Base-by-base conservation (phyloP, 345 rosid genomes). In the Alliaria petiolata region DNA sequence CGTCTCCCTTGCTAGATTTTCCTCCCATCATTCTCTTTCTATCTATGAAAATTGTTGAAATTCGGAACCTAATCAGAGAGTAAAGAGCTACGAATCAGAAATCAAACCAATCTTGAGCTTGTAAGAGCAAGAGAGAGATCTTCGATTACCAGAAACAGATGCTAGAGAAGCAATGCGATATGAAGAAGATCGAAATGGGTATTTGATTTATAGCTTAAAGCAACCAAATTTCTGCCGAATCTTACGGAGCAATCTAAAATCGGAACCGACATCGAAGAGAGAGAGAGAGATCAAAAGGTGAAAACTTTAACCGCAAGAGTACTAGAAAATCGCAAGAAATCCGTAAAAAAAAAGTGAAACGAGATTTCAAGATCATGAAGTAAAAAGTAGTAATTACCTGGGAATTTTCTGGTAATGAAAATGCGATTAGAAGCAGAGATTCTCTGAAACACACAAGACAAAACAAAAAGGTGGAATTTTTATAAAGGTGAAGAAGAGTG, bases 11-110 rank as follows among this genome's bases (percentile, higher is more conserved):
- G 9, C 8, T 6, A 1, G 13, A 5, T 8, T 16, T 55, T n/a
- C 81, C 83, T 72, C 87, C 83, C 90, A 84, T 81, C 85, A 78
- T 81, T 64, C 10, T 61, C 38, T 47, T 28, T 10, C 17, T 45
- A 46, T 28, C 1, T 47, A 65, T 42, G 38, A n/a, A 65, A 63
- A 63, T 2, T 22, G 35, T 40, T 63, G 1, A 64, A 7, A 7
- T 26, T 31, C 1, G 26, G 4, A 10, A 72, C 65, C 70, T 72
- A 72, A 63, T 8, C 51, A 17, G 13, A 46, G 47, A 71, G 22
- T n/a, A n/a, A 62, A 50, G 53, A 61, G 20, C 33, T 3, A 16
- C 2, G 25, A 30, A 34, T 56, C 10, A 56, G 42, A 56, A 34
- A 53, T 5, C 38, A 30, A 53, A 52, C 19, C 36, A 2, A 28